Conservation (phyloP, 2,329 filamentous ascomycete genomes). For the Podosphaera xanthii region DNA sequence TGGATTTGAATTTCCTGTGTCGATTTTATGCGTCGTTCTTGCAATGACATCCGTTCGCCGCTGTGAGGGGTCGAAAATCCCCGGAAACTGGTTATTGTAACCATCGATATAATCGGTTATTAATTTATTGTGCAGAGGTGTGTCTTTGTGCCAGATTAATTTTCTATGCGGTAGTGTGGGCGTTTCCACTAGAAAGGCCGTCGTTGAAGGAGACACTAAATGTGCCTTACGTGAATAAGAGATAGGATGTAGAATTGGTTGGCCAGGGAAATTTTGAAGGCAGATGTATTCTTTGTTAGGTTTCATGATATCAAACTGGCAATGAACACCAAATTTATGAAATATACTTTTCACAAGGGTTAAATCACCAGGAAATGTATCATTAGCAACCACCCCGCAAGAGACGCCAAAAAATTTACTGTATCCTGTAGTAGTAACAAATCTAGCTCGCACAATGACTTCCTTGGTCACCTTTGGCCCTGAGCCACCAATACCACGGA, state of each 20-base stretch:
- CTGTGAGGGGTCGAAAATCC: background rate
- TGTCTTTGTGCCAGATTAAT: too few relatives aligned
- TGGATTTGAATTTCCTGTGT: too few relatives aligned
- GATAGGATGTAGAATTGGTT: background rate
- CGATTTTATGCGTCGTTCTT: too few relatives aligned
- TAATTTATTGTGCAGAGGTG: too few relatives aligned
- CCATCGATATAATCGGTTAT: too few relatives aligned
- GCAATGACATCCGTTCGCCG: background rate
- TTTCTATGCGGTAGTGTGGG: too few relatives aligned
- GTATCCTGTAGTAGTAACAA: background rate
- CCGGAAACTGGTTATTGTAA: background rate
- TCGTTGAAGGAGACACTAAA: background rate
- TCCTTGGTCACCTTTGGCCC: background rate
- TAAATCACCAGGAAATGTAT: background rate
- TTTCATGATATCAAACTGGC: background rate
- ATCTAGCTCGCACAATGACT: background rate
- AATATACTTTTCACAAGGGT: background rate
- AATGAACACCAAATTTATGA: background rate
- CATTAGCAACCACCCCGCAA: background rate
- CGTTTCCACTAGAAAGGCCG: background rate
- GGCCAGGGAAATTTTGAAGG: too few relatives aligned
- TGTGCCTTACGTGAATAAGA: background rate
- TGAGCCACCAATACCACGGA: background rate
- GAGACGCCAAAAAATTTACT: background rate
- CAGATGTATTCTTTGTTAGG: too few relatives aligned